Evolutionary conservation across 2,329 filamentous ascomycete species (phyloP), one percentile per base, ranked within the genome.

Genomic region (Ophiostoma montium): DNA sequence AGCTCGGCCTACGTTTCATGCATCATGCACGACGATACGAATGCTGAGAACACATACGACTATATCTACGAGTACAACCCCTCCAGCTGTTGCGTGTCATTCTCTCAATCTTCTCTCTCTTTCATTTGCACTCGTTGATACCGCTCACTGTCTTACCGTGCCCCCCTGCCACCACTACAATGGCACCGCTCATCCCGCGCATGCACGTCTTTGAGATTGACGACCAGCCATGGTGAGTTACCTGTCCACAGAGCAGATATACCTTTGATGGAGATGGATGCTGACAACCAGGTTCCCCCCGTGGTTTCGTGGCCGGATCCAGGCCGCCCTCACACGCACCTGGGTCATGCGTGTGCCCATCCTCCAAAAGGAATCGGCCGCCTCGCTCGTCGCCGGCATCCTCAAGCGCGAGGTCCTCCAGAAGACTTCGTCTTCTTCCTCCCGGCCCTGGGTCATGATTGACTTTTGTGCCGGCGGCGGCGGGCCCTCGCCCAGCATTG

Each of bases 401-500:
- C 70, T 86, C 42, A 66, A 48, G 9, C 39, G 38, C 2, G 51
- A 56, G 35, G 47, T 56, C 1, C 30, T 56, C 10, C 35, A 23
- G 21, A 16, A 43, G 19, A 16, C 64, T 68, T 23, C 19, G 12
- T 38, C 9, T 5, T 7, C n/a, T 2, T 11, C 39, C 39, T 16
- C 16, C 8, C 30, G 18, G 16, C 62, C 67, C 2, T 79, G 82
- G 62, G 78, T 74, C 16, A 79, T 84, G 56, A 72, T 88, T 53
- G 84, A 89, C 65, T 85, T 87, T 63, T 86, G 83, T 61, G 80
- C 83, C 2, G 84, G 84, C 47, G 80, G 74, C 13, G 84, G 84
- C 36, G 84, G 84, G 0, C 82, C 82, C 1, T 85, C 79, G 2
- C 80, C 80, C 0, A 67, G 66, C 35, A 78, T 85, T 46, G 80